Evolutionary conservation across 2,329 filamentous ascomycete genomes (phyloP), one percentile per base, ranked within the genome.

Genomic region (Xylaria sp.): DNA sequence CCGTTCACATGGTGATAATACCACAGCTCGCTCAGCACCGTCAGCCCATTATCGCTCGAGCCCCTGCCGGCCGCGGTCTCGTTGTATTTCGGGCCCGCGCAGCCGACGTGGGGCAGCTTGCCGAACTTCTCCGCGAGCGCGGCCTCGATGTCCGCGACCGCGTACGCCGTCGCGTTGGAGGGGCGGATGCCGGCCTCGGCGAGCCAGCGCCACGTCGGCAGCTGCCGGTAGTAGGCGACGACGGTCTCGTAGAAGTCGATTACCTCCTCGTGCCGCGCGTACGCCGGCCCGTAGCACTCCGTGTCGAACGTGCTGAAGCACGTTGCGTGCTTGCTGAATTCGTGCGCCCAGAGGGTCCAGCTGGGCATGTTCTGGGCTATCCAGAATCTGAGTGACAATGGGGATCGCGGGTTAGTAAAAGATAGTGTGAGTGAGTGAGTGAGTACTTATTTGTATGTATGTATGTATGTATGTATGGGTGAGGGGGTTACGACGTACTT

Each of bases 291-390:
- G 78, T 90, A 92, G 84, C 90, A 92, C 37, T 87, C 84, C 6
- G 83, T 79, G 75, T 91, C 88, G 76, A 92, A 91, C 69, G 86
- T 90, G 56, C 85, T 88, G 82, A 82, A 91, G 83, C 90, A 92
- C 15, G 89, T 91, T 2, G 85, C 89, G 79, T 91, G 89, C 82
- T 91, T 91, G 80, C 83, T 85, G 82, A 89, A 91, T 76, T 91
- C 89, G 81, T 91, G 89, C 48, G 80, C 89, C 89, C 89, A 91
- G 80, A 92, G 87, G 41, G 86, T 83, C 60, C 81, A 78, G 80
- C 89, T 91, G 15, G 85, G 82, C 58, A 85, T 84, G 69, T 81
- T 81, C 72, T 88, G 87, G 57, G 84, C 84, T 72, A 90, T 84
- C 90, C 90, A 92, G 84, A 84, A 86, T 13, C 70, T 76, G 61